Percentiles rank a stretch among this genome's conserved stretches.
Conservation (phyloP, 1,284 basidiomycete species). For the Boletellus deceptivus region DNA sequence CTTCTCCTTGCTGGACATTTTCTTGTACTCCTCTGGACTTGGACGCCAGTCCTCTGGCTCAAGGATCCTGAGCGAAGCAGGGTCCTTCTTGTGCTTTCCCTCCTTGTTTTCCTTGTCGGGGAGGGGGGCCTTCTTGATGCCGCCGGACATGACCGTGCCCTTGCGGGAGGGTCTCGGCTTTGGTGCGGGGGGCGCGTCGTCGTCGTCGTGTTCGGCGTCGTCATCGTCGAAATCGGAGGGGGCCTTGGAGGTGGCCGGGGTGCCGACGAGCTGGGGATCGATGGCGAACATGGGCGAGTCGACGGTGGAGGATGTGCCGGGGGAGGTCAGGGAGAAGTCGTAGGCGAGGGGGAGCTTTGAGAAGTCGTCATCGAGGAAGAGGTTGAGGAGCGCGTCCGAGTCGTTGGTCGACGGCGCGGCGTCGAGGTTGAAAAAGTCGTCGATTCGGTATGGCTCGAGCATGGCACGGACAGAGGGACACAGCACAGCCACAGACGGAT, state of each 20-base stretch:
- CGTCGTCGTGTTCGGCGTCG: constrained; percentile 27
- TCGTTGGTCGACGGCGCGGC: constrained; percentile 35
- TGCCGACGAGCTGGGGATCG: constrained; percentile 52
- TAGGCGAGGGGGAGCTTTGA: constrained; percentile 39
- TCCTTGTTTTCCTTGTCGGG: constrained; percentile 38
- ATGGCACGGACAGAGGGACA: not conserved
- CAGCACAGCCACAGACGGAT: not conserved
- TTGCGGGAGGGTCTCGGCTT: constrained; percentile 53
- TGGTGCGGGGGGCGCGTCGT: constrained; percentile 24
- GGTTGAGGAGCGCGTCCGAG: constrained; percentile 38
- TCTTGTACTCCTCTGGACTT: constrained; percentile 91
- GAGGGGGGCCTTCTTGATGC: constrained; percentile 55
- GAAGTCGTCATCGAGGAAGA: constrained; percentile 44
- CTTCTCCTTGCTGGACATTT: constrained; percentile 95
- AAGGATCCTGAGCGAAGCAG: constrained; percentile 24
- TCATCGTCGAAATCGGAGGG: constrained; percentile 34
- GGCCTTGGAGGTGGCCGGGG: constrained; percentile 40
- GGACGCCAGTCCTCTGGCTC: constrained; percentile 76
- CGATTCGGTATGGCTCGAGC: constrained; percentile 35
- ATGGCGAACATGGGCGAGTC: constrained; percentile 39
- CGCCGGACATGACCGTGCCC: constrained; percentile 70
- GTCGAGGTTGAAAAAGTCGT: constrained; percentile 55
- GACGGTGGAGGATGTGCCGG: constrained; percentile 20
- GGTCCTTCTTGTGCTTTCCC: constrained; percentile 13
- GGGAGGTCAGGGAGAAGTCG: constrained; percentile 36